These are phyloP conservation scores for Zygnema circumcarinatum DNA, from an alignment of 139 green algal genomes.

Conservation along the genomic window DNA sequence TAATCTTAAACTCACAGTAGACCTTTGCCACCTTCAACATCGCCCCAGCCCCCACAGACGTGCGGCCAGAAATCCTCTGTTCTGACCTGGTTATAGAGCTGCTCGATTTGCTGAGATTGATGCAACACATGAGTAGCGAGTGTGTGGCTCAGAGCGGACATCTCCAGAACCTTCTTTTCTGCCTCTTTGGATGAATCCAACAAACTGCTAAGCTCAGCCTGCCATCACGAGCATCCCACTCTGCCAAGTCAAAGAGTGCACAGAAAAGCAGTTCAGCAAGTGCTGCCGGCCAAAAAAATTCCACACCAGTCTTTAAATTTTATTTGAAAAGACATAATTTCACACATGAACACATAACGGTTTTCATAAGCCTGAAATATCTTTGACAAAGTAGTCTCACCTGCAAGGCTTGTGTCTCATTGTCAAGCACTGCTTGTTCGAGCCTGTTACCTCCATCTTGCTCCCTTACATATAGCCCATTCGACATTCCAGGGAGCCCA, in stretches of 20 bases:
- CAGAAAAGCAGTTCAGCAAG: background rate
- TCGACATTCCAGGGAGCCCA: background rate
- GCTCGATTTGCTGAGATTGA: slow-evolving; percentile 61
- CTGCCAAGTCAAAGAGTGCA: background rate
- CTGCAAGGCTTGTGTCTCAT: slow-evolving; percentile 46
- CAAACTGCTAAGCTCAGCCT: slow-evolving; percentile 51
- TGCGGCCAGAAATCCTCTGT: background rate
- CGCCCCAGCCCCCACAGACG: background rate
- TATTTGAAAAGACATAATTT: slow-evolving; percentile 18
- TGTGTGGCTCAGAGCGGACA: slow-evolving; percentile 59
- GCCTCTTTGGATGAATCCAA: slow-evolving; percentile 12
- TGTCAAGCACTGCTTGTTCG: slow-evolving; percentile 19
- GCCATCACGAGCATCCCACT: too few relatives aligned
- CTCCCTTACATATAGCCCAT: background rate
- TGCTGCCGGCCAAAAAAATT: background rate
- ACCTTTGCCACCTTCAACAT: too few relatives aligned
- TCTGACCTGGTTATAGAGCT: slow-evolving; percentile 55
- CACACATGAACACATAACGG: background rate
- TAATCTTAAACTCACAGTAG: too few relatives aligned
- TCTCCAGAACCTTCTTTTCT: slow-evolving; percentile 60
- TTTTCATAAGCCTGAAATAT: too few relatives aligned
- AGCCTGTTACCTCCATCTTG: background rate
- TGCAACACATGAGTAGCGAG: slow-evolving; percentile 60
- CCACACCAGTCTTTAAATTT: background rate
- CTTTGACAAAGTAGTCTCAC: slow-evolving; percentile 20